Percentiles rank a stretch among this genome's conserved stretches.
Evolutionary conservation across 2,329 filamentous ascomycete genomes (phyloP).

Genomic region (Madurella mycetomatis): DNA sequence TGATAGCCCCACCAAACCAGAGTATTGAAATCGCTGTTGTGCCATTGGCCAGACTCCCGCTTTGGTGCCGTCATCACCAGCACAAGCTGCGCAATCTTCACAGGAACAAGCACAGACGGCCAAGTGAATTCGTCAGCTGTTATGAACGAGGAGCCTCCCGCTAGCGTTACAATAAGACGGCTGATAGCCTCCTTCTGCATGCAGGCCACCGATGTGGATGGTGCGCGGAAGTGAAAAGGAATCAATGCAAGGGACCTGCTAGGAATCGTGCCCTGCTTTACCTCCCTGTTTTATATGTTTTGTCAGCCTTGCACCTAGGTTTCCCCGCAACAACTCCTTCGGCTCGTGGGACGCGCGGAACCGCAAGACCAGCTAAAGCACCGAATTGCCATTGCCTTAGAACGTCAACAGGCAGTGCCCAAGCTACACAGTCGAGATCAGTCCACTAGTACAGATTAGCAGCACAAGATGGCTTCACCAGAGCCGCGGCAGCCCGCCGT

Average conservation of each 20-base stretch:
- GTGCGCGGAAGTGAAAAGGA: too few relatives aligned
- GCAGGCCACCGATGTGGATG: too few relatives aligned
- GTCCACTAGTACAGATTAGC: background rate
- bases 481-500: background rate
- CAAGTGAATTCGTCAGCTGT: background rate
- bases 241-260: too few relatives aligned
- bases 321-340: too few relatives aligned
- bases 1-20: slow-evolving; percentile 11
- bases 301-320: too few relatives aligned
- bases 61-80: slow-evolving; percentile 18
- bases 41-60: slow-evolving; percentile 11
- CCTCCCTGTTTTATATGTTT: too few relatives aligned
- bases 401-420: background rate
- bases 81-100: too few relatives aligned
- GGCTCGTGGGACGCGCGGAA: too few relatives aligned
- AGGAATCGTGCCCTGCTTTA: too few relatives aligned
- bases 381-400: too few relatives aligned
- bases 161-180: background rate
- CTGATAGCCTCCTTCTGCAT: too few relatives aligned
- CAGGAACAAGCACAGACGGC: background rate
- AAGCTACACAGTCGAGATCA: background rate
- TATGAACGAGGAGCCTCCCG: background rate
- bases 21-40: slow-evolving; percentile 13
- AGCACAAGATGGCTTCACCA: slow-evolving; percentile 10
- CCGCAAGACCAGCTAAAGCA: too few relatives aligned